These are phyloP conservation scores for Debaryomyces sp. DNA, from an alignment of 1,139 yeast species.

Conservation along the genomic window DNA sequence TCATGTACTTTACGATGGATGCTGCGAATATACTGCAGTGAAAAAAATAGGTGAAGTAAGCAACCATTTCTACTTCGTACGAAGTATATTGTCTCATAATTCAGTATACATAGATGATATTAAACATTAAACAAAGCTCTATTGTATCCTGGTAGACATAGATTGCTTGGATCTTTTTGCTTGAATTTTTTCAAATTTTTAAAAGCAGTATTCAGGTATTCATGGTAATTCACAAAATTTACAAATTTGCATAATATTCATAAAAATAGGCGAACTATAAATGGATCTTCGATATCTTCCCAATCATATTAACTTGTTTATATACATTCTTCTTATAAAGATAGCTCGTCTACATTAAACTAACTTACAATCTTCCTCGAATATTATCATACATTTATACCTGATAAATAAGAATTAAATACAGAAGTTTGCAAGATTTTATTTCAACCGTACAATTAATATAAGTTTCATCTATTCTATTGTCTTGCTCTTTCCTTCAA, in stretches of 20 bases:
- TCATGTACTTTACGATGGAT: background rate
- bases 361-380: background rate
- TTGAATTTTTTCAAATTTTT: background rate
- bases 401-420: conserved; percentile 5
- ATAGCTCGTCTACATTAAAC: background rate
- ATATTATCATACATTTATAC: conserved; percentile 1
- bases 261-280: background rate
- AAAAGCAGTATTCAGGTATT: background rate
- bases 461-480: background rate
- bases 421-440: background rate
- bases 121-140: background rate
- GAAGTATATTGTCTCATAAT: background rate
- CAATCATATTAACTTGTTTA: background rate
- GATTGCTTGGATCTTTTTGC: background rate
- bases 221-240: background rate
- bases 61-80: background rate
- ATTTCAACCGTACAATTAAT: background rate
- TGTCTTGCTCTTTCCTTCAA: conserved; percentile 37
- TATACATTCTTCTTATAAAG: background rate
- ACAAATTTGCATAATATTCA: background rate
- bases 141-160: background rate
- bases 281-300: no score
- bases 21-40: background rate
- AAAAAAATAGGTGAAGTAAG: background rate
- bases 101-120: background rate